These are phyloP conservation scores for Saccharomyces uvarum DNA, from an alignment of 1,139 yeast genomes.

Conservation along the genomic window DNA sequence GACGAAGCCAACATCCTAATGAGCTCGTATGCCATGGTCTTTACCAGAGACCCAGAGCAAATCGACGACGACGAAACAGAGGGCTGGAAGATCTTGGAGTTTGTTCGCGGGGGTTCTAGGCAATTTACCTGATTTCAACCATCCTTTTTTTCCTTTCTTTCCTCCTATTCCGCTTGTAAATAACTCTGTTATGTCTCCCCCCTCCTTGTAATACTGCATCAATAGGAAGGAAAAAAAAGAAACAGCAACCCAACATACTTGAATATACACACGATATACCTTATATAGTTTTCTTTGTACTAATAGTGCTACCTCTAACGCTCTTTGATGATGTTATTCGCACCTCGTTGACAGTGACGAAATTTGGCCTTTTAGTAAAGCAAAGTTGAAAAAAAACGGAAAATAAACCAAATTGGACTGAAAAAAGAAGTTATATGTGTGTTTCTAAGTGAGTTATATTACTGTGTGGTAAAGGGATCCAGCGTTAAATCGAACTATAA, in stretches of 20 bases:
- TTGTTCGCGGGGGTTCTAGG: conserved; percentile 90
- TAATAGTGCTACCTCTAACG: not conserved
- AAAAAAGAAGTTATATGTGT: not conserved
- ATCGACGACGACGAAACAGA: conserved; percentile 85
- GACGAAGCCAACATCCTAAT: conserved; percentile 87
- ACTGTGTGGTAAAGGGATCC: not conserved
- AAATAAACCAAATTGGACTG: not conserved
- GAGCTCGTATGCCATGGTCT: conserved; percentile 92
- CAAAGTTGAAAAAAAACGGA: not conserved
- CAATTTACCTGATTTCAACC: conserved; percentile 54
- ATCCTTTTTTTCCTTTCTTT: not conserved
- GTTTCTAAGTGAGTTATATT: not conserved
- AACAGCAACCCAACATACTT: not conserved
- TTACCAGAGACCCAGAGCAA: conserved; percentile 88
- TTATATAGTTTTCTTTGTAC: not conserved
- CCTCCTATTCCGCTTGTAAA: not conserved
- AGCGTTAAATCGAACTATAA: not conserved
- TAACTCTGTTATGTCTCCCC: conserved; percentile 2
- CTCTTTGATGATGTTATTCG: not conserved
- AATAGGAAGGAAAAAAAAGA: not conserved
- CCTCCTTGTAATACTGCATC: not conserved
- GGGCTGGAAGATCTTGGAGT: conserved; percentile 95
- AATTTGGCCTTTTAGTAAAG: not conserved
- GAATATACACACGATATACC: not conserved
- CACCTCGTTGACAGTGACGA: not conserved